These are phyloP conservation scores for Diversispora epigaea DNA, from an alignment of 192 early-diverging fungal genomes.

Conservation along the genomic window DNA sequence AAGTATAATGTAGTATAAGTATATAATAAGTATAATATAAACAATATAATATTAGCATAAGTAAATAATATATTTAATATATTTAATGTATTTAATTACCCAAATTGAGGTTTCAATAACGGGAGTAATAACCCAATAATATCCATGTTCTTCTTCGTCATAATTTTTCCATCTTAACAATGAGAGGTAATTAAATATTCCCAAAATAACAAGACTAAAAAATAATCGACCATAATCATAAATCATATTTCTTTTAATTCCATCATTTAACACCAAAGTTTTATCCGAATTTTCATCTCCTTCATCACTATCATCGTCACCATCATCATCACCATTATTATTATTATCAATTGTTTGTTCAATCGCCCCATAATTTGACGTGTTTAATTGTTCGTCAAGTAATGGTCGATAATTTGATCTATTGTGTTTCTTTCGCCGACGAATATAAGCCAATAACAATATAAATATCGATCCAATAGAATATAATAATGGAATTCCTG, in stretches of 20 bases:
- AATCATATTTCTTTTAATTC: not conserved
- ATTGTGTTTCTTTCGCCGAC: not conserved
- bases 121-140: slow-evolving; percentile 1
- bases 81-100: no score
- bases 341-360: not conserved
- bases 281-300: no score
- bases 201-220: not conserved
- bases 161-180: not conserved
- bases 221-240: slow-evolving; percentile 9
- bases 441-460: not conserved
- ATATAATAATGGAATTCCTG: not conserved
- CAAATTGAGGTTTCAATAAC: slow-evolving; percentile 11
- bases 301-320: not conserved
- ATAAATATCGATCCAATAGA: not conserved
- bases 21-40: not conserved
- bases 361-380: slow-evolving; percentile 11
- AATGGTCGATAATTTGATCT: not conserved
- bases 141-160: not conserved
- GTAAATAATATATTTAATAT: no score
- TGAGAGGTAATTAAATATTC: not conserved
- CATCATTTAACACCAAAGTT: not conserved
- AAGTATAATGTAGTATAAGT: not conserved
- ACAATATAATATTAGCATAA: not conserved
- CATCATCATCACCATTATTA: not conserved
- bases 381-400: not conserved